phyloP scores from a whole-genome alignment of 169 alveolate genomes.

The Hammondia hammondi region DNA sequence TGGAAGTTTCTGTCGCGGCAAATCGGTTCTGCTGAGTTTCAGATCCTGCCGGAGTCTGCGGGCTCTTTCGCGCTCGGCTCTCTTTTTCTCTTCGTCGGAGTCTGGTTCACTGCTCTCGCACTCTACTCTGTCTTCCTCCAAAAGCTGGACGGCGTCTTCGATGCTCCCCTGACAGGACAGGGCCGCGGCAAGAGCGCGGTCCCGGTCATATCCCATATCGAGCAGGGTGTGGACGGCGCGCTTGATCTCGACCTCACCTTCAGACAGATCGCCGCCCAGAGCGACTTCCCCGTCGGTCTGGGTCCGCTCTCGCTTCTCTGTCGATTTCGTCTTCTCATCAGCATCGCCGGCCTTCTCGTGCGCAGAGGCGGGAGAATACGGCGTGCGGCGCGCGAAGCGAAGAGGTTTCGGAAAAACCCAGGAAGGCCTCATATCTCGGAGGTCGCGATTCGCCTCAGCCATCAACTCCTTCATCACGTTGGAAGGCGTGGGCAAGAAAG shows the following conservation, averaged over 20 bases:
- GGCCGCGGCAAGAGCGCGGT: slow-evolving; percentile 34
- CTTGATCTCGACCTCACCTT: neutral
- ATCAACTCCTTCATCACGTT: slow-evolving; percentile 74
- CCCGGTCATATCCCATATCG: slow-evolving; percentile 20
- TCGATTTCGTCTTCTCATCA: neutral
- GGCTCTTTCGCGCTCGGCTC: slow-evolving; percentile 46
- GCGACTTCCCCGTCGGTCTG: neutral
- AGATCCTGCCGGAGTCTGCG: neutral
- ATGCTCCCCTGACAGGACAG: neutral
- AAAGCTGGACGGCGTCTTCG: slow-evolving; percentile 5
- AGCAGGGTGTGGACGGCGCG: neutral
- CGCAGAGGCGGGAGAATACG: slow-evolving; percentile 20
- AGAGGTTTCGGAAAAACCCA: slow-evolving; percentile 59
- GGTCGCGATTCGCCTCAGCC: slow-evolving; percentile 70
- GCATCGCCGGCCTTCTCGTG: neutral
- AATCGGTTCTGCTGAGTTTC: slow-evolving; percentile 27
- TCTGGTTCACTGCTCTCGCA: neutral
- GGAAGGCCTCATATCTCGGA: slow-evolving; percentile 58
- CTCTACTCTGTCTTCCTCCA: neutral
- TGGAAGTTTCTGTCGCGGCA: slow-evolving; percentile 45
- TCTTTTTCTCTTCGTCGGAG: slow-evolving; percentile 43
- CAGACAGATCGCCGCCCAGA: neutral
- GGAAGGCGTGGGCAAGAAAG: slow-evolving; percentile 76
- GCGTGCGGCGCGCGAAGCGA: slow-evolving; percentile 51
- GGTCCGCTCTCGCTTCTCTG: neutral